Evolutionary conservation across 805 yeast species (phyloP), one percentile per base, ranked within the genome.

Genomic region (Teunomyces funiuensis): DNA sequence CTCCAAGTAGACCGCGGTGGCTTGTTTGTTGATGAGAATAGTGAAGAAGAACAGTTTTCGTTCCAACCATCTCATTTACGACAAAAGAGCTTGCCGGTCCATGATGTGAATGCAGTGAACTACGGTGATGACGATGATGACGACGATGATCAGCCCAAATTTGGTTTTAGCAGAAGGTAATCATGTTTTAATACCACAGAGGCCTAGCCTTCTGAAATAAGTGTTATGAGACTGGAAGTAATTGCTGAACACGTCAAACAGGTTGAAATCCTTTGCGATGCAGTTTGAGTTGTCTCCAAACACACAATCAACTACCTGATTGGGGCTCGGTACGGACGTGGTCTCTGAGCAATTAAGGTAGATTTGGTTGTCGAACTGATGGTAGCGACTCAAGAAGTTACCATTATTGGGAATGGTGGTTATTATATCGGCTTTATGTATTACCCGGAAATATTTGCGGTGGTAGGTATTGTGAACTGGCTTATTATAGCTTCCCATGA

Each of bases 291-390:
- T 58, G 26, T 55, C 55, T 1, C 62, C 66, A 7, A 47, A 33
- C 7, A 26, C 36, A 43, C 74, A 69, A 42, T 68, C 69, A 11
- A 66, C 53, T 6, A 68, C 73, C 33, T 59, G 53, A 0, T 53
- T 53, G 1, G 40, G 45, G 1, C 40, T 14, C 3, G 74, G 73
- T 4, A 41, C 34, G 2, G 57, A 47, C 4, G 51, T 49, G 9
- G 48, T 30, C 3, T 61, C 49, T 3, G 70, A 59, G 31, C 46
- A 39, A 28, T 49, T 45, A 23, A 49, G 28, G 47, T 69, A 68
- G 7, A 69, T 61, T 43, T 68, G 73, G 39, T 65, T 66, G 33
- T 62, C 54, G 37, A 68, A 68, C 41, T 64, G 71, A 30, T 39
- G 39, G 41, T 69, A 69, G 4, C 25, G 36, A 26, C 51, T 56